A percentile compares a stretch with the other conserved stretches of the same genome.
Evolutionary conservation across 169 alveolate genomes (phyloP).

Genomic region (Cryptosporidium sp.): DNA sequence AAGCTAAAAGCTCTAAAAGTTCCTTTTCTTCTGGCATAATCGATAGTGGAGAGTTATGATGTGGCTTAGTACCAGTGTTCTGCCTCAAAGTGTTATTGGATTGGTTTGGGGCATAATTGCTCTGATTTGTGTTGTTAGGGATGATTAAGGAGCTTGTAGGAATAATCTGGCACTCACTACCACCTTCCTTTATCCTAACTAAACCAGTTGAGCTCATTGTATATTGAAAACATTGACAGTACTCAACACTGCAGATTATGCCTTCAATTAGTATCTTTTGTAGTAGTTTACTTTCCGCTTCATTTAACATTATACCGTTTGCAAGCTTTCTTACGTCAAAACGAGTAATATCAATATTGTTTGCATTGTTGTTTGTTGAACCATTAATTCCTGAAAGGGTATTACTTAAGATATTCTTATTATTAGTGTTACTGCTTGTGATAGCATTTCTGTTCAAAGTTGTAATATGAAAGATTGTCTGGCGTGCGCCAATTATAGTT

Average conservation of each 20-base stretch:
- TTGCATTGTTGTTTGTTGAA: not conserved
- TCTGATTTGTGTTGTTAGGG: not conserved
- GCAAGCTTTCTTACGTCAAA: constrained; percentile 53
- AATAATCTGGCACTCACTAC: constrained; percentile 39
- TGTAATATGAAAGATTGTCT: constrained; percentile 63
- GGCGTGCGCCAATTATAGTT: constrained; percentile 64
- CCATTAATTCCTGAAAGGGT: not conserved
- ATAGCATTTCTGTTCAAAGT: constrained; percentile 21
- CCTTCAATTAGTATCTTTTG: constrained; percentile 66
- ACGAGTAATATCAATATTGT: constrained; percentile 48
- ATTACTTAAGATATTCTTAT: constrained; percentile 7
- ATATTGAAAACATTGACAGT: constrained; percentile 45
- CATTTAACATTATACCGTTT: constrained; percentile 47
- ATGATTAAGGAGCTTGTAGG: constrained; percentile 39
- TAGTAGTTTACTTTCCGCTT: constrained; percentile 45
- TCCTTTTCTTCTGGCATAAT: constrained; percentile 74
- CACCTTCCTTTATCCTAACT: constrained; percentile 38
- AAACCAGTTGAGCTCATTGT: constrained; percentile 10
- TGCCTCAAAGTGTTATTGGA: not conserved
- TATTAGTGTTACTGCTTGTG: not conserved
- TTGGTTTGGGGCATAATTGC: not conserved
- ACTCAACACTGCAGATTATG: constrained; percentile 67
- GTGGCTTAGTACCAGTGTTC: not conserved
- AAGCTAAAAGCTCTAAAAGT: constrained; percentile 55
- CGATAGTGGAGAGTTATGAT: constrained; percentile 34